Percentiles rank a stretch among this genome's conserved stretches.
phyloP scores from a whole-genome alignment of 2,329 filamentous ascomycete genomes.

The Claviceps capensis region DNA sequence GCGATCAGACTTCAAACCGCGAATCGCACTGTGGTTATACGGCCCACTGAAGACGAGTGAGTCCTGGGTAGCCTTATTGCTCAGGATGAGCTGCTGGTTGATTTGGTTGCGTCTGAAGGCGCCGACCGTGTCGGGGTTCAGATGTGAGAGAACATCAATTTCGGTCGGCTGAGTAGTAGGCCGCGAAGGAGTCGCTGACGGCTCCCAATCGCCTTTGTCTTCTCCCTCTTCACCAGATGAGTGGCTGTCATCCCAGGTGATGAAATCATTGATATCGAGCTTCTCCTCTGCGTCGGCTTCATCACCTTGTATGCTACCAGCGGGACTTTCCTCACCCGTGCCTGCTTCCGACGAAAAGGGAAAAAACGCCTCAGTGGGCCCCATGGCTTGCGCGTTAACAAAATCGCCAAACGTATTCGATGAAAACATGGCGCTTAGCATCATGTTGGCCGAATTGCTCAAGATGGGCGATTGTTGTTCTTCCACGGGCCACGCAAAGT shows the following conservation, averaged over 20 bases:
- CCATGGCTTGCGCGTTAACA: conserved; percentile 52
- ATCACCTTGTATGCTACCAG: conserved; percentile 28
- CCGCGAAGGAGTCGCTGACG: conserved; percentile 37
- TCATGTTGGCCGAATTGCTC: conserved; percentile 57
- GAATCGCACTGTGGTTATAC: conserved; percentile 45
- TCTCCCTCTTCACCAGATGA: conserved; percentile 47
- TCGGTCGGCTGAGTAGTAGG: conserved; percentile 36
- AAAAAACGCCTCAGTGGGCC: conserved; percentile 64
- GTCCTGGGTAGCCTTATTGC: conserved; percentile 46
- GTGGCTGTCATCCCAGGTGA: conserved; percentile 48
- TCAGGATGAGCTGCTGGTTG: conserved; percentile 46
- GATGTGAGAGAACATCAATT: conserved; percentile 40
- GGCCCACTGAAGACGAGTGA: conserved; percentile 48
- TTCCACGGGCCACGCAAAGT: conserved; percentile 30
- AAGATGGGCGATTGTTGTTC: conserved; percentile 41
- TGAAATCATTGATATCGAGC: conserved; percentile 58
- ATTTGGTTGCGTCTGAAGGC: conserved; percentile 62
- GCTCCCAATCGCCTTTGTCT: conserved; percentile 27
- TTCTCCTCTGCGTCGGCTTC: conserved; percentile 52
- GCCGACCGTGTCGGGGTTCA: conserved; percentile 54
- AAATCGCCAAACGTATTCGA: conserved; percentile 41
- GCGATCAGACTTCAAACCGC: conserved; percentile 51
- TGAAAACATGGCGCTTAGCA: conserved; percentile 61
- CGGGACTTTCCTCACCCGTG: conserved; percentile 34
- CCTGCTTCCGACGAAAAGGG: conserved; percentile 50